These are phyloP conservation scores for Podila epigama DNA, from an alignment of 192 early-diverging fungal genomes.

Conservation along the genomic window DNA sequence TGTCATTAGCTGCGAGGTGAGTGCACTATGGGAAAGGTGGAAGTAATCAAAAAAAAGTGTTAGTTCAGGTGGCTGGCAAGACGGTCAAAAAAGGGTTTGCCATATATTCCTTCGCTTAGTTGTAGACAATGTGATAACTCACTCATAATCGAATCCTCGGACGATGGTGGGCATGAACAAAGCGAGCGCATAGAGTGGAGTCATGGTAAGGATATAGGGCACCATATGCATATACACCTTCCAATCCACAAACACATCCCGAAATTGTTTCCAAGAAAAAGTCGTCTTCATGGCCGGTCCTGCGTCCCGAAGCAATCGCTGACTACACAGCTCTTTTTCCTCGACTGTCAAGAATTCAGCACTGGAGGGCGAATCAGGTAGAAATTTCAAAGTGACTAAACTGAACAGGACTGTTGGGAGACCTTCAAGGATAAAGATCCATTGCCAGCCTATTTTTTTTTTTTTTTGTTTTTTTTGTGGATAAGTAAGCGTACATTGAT, in stretches of 20 bases:
- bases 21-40: neutral
- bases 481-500: neutral
- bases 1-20: constrained; percentile 48
- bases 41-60: neutral
- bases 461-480: neutral
- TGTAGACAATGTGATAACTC: too few relatives aligned
- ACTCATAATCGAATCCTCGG: constrained; percentile 63
- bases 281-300: constrained; percentile 50
- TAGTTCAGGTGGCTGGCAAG: neutral
- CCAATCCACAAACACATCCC: constrained; percentile 57
- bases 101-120: too few relatives aligned
- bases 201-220: constrained; percentile 66
- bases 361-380: constrained; percentile 57
- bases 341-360: constrained; percentile 49
- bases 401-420: constrained; percentile 47
- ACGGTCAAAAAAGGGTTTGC: too few relatives aligned
- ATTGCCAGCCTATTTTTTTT: constrained; percentile 56
- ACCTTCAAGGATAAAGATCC: constrained; percentile 74
- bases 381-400: constrained; percentile 24
- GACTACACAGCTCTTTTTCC: constrained; percentile 44
- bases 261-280: constrained; percentile 58
- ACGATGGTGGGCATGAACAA: constrained; percentile 78
- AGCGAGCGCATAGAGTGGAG: constrained; percentile 65
- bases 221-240: constrained; percentile 55
- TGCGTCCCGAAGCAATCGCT: constrained; percentile 53